Conservation (phyloP, 768 basidiomycete species). For the Nevesoporus exiguus region DNA sequence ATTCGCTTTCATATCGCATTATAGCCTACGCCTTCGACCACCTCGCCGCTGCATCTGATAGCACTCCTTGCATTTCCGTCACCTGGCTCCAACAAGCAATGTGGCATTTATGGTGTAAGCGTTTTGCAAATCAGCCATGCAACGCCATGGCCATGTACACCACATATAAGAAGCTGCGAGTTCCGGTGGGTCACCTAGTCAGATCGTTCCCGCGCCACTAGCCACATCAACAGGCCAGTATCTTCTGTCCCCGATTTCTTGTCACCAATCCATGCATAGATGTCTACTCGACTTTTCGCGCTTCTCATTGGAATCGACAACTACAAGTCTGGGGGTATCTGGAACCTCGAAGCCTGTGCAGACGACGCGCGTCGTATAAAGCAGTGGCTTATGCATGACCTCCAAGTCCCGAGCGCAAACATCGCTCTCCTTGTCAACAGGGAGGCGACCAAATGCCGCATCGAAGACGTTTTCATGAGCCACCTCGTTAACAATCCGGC, state of each 20-base stretch:
- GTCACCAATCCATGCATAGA: conserved; percentile 22
- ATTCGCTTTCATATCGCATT: conserved; percentile 9
- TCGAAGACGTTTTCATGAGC: conserved; percentile 57
- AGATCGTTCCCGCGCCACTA: conserved; percentile 8
- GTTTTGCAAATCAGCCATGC: background rate
- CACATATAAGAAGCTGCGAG: conserved; percentile 16
- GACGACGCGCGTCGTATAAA: conserved; percentile 60
- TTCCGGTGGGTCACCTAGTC: background rate
- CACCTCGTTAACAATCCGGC: conserved; percentile 61
- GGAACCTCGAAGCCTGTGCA: conserved; percentile 64
- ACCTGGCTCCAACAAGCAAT: conserved; percentile 2
- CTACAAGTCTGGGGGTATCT: conserved; percentile 61
- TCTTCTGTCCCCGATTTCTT: background rate
- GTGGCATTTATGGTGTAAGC: conserved; percentile 2
- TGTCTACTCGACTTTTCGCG: conserved; percentile 54
- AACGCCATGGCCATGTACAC: conserved; percentile 2
- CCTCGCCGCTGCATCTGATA: conserved; percentile 11
- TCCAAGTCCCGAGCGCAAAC: conserved; percentile 57
- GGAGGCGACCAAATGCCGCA: conserved; percentile 57
- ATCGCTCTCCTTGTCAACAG: conserved; percentile 54
- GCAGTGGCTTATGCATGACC: conserved; percentile 52
- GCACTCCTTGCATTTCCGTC: conserved; percentile 21
- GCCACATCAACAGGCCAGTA: conserved; percentile 9
- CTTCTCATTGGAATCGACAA: conserved; percentile 67
- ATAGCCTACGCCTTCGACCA: background rate